These are phyloP conservation scores for Plasmopara halstedii DNA, from an alignment of 352 stramenopile genomes.

Conservation along the genomic window DNA sequence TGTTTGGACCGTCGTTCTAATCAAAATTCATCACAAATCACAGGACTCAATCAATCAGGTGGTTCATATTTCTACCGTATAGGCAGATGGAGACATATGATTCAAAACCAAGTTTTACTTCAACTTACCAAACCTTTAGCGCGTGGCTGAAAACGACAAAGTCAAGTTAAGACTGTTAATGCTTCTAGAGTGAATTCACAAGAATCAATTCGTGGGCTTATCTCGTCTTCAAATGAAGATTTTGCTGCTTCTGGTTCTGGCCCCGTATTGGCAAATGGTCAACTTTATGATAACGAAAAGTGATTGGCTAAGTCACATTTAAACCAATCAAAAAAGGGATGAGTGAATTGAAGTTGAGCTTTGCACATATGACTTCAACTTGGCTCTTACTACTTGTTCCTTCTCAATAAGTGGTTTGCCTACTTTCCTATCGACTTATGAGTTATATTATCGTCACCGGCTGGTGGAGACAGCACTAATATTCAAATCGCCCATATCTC, in stretches of 20 bases:
- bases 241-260: conserved; percentile 25
- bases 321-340: not conserved
- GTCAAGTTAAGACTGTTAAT: conserved; percentile 5
- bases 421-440: no score
- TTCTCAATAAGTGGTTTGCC: no score
- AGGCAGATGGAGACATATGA: conserved; percentile 1
- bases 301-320: conserved; percentile 1
- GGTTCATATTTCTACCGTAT: conserved; percentile 6
- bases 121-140: conserved; percentile 22
- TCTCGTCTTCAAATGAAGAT: conserved; percentile 15
- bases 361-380: conserved; percentile 28
- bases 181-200: not conserved
- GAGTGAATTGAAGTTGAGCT: conserved; percentile 21
- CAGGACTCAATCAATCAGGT: conserved; percentile 20
- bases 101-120: conserved; percentile 5
- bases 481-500: no score
- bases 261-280: no score
- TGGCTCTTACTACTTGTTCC: conserved; percentile 1
- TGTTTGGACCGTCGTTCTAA: conserved; percentile 7
- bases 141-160: conserved; percentile 17
- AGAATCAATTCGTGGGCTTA: conserved; percentile 4
- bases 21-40: conserved; percentile 31
- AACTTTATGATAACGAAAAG: no score
- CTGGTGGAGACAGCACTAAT: no score
- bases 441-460: no score